Conservation (phyloP, 805 yeast species). For the Cephaloascus fragrans region DNA sequence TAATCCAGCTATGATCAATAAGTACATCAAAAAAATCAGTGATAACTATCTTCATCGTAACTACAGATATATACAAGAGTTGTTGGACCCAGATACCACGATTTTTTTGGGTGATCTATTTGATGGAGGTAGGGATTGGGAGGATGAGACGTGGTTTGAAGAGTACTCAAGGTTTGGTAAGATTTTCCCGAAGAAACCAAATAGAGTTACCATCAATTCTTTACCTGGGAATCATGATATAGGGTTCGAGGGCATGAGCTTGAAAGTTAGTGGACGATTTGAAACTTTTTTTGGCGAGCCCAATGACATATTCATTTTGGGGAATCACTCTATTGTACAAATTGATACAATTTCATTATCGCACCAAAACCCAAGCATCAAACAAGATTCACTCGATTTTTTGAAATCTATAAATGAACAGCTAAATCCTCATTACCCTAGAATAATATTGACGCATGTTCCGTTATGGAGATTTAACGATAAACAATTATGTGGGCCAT, state of each 20-base stretch:
- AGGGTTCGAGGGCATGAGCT: constrained; percentile 75
- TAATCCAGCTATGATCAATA: constrained; percentile 39
- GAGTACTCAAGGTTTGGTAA: constrained; percentile 62
- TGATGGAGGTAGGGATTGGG: constrained; percentile 93
- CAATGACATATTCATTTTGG: constrained; percentile 41
- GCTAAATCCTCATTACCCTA: constrained; percentile 32
- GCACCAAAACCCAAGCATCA: constrained; percentile 34
- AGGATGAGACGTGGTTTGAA: constrained; percentile 51
- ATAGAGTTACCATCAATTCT: constrained; percentile 24
- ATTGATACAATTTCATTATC: constrained; percentile 81
- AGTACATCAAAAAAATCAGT: constrained; percentile 48
- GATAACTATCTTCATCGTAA: constrained; percentile 80
- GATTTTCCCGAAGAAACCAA: constrained; percentile 52
- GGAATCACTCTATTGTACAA: constrained; percentile 63
- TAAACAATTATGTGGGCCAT: constrained; percentile 60
- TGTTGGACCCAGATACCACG: constrained; percentile 64
- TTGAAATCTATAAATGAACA: constrained; percentile 22
- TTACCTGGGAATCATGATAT: constrained; percentile 95
- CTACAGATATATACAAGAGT: constrained; percentile 45
- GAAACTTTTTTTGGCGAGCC: constrained; percentile 66
- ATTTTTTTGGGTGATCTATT: constrained; percentile 85
- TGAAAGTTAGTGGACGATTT: constrained; percentile 52
- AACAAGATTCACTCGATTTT: constrained; percentile 39
- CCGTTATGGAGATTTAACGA: constrained; percentile 70
- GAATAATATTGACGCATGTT: constrained; percentile 75